phyloP scores from a whole-genome alignment of 2,329 filamentous ascomycete genomes.

The Metarhizium album region DNA sequence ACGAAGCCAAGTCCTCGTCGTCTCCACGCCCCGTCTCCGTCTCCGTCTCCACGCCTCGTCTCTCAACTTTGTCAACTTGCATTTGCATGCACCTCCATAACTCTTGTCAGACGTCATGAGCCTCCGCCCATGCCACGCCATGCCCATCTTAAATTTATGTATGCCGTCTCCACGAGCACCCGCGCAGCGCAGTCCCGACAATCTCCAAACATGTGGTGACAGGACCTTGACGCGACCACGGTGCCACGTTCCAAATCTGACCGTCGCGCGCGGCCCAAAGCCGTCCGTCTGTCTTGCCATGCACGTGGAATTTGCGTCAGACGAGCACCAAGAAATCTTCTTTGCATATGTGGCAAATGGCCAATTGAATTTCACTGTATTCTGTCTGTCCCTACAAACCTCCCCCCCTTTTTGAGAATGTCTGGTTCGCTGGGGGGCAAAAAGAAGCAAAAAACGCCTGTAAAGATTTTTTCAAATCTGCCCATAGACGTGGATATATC shows the following conservation, averaged over 20 bases:
- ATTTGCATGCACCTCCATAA: not conserved
- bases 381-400: too few species aligned
- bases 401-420: too few species aligned
- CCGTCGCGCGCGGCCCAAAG: not conserved
- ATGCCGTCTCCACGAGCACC: not conserved
- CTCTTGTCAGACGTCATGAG: not conserved
- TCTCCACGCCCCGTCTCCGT: too few species aligned
- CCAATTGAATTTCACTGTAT: not conserved
- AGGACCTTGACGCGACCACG: not conserved
- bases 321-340: not conserved
- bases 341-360: not conserved
- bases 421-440: too few species aligned
- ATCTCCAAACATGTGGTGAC: not conserved
- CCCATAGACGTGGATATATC: not conserved
- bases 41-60: too few species aligned
- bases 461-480: not conserved
- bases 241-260: not conserved
- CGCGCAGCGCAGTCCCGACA: not conserved
- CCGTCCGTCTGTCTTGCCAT: not conserved
- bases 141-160: not conserved
- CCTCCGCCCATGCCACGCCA: not conserved
- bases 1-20: too few species aligned
- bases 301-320: not conserved
- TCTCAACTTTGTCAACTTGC: not conserved
- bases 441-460: not conserved